Percentiles rank a stretch among this genome's conserved stretches.
These are phyloP conservation scores for Ceratocystis destructans DNA, from an alignment of 2,329 filamentous ascomycete species.

Conservation along the genomic window DNA sequence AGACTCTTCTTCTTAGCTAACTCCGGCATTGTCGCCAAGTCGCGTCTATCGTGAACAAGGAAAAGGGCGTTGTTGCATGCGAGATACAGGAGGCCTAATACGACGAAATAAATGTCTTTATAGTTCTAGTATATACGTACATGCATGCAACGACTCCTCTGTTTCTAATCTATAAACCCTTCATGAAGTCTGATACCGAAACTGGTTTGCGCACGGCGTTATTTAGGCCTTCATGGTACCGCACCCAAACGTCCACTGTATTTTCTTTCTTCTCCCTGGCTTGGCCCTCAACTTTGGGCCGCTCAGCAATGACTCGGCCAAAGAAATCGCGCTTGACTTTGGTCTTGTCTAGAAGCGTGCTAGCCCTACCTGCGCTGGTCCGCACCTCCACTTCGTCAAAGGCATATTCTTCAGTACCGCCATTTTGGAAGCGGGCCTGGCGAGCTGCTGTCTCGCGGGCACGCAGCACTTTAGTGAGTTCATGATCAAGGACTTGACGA, in stretches of 20 bases:
- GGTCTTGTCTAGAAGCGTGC: conserved; percentile 23
- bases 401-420: conserved; percentile 32
- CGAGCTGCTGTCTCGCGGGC: conserved; percentile 52
- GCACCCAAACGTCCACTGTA: conserved; percentile 63
- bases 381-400: conserved; percentile 24
- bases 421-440: conserved; percentile 50
- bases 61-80: not conserved
- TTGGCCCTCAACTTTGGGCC: conserved; percentile 24
- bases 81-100: not conserved
- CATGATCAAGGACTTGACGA: conserved; percentile 82
- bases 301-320: conserved; percentile 50
- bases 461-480: conserved; percentile 61
- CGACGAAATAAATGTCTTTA: not conserved
- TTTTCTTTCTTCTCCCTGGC: conserved; percentile 27
- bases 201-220: conserved; percentile 87
- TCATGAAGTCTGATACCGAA: conserved; percentile 64
- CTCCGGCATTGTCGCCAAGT: not conserved
- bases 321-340: conserved; percentile 71
- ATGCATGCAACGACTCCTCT: no score
- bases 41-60: not conserved
- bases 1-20: not conserved
- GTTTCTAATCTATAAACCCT: conserved; percentile 36
- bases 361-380: not conserved
- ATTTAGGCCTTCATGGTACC: conserved; percentile 77
- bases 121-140: not conserved